phyloP scores from a whole-genome alignment of 352 stramenopile species.

The Vaucheria bursata region DNA sequence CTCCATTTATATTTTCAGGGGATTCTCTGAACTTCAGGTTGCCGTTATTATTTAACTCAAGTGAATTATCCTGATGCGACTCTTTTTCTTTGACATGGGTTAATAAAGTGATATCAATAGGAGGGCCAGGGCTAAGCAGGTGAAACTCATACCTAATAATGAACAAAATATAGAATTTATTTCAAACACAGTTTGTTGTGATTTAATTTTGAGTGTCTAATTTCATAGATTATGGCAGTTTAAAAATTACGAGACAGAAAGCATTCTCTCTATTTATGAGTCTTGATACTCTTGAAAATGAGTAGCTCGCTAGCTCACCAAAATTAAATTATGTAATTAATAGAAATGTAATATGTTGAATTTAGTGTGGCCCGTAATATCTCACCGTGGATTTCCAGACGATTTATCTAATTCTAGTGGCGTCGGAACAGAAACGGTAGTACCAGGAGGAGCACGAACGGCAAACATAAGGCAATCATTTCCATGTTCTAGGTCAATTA shows the following conservation, averaged over 20 bases:
- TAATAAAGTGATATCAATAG: conserved; percentile 79
- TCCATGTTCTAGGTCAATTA: conserved; percentile 68
- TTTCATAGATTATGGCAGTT: no score
- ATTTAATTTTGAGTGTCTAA: background rate
- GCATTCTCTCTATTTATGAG: background rate
- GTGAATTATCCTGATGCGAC: no score
- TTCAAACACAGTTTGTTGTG: background rate
- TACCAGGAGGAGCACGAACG: conserved; percentile 77
- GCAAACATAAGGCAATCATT: conserved; percentile 76
- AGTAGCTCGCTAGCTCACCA: background rate
- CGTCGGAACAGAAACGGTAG: conserved; percentile 76
- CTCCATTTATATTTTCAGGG: no score
- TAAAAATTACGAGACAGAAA: background rate
- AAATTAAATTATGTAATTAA: background rate
- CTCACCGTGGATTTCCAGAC: conserved; percentile 37
- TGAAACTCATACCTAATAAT: conserved; percentile 78
- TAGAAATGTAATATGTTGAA: background rate
- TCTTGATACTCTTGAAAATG: background rate
- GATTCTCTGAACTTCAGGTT: no score
- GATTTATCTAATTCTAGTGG: conserved; percentile 69
- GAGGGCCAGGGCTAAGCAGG: conserved; percentile 60
- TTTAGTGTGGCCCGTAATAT: background rate
- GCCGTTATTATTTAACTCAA: no score
- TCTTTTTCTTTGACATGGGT: no score
- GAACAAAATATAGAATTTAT: background rate